phyloP scores from a whole-genome alignment of 306 rosid genomes.

The Hippophae rhamnoides region DNA sequence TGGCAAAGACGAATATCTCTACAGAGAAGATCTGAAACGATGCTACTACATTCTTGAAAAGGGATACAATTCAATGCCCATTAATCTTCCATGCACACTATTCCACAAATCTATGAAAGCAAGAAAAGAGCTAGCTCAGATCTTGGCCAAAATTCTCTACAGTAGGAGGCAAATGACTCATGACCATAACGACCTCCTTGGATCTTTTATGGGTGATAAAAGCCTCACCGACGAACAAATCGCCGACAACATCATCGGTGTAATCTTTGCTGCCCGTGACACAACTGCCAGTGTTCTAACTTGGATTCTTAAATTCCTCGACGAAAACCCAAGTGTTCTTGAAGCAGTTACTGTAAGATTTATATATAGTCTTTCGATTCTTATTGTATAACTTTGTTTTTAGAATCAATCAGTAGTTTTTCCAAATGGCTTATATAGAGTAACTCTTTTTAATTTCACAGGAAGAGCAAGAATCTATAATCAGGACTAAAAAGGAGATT shows the following conservation, averaged over 20 bases:
- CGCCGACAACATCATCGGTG: conserved; percentile 86
- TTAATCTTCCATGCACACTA: conserved; percentile 75
- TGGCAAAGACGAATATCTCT: conserved; percentile 65
- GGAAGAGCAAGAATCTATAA: conserved; percentile 70
- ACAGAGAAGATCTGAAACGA: conserved; percentile 65
- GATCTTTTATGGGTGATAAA: conserved; percentile 75
- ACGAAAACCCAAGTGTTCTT: conserved; percentile 71
- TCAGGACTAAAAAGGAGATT: conserved; percentile 36
- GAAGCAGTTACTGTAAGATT: conserved; percentile 74
- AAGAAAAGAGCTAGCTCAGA: conserved; percentile 70
- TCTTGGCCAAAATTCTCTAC: conserved; percentile 60
- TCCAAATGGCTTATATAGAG: background rate
- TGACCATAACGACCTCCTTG: conserved; percentile 57
- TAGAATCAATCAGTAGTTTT: background rate
- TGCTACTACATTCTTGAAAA: conserved; percentile 76
- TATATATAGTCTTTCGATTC: background rate
- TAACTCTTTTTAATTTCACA: conserved; percentile 13
- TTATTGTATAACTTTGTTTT: background rate
- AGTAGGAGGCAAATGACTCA: conserved; percentile 47
- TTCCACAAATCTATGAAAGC: conserved; percentile 88
- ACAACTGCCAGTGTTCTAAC: conserved; percentile 95
- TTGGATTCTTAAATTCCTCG: conserved; percentile 80
- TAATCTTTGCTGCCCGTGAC: conserved; percentile 93
- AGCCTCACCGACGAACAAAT: conserved; percentile 83
- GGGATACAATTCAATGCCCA: conserved; percentile 96